Evolutionary conservation across 75 land plant genomes (phyloP), one percentile per base, ranked within the genome.

Genomic region (Cupressus sempervirens): DNA sequence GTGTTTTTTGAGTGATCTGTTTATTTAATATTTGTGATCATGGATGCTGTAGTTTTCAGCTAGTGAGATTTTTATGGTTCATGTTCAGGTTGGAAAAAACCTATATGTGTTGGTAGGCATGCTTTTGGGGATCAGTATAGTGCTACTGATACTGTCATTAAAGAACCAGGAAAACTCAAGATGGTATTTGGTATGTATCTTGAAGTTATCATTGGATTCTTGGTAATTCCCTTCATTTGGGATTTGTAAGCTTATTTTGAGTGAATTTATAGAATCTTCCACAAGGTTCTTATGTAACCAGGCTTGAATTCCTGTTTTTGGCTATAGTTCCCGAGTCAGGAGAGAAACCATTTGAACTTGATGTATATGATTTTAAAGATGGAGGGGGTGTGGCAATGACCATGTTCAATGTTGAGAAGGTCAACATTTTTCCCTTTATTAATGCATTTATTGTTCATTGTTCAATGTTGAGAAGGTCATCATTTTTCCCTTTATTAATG

Each of bases 101-200:
- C 97, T 35, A 95, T 95, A 30, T 95, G 97, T 82, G 93, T 95
- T 86, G 97, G 97, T 40, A 91, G 97, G 86, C 97, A 95, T 93
- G 97, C 97, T 32, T 95, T 94, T 91, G 97, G 97, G 50, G 97
- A 95, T 88, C 97, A 95, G 81, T 95, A 95, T 86, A 91, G 94
- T 84, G 97, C 97, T 34, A 94, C 94, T 30, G 97, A 95, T 86
- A 87, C 87, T 34, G 88, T 92, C 54, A 85, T 95, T 68, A 73
- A 80, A 58, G 94, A 94, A 26, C 95, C 97, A 54, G 97, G 97
- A 85, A 92, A 94, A 85, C 91, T 95, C 12, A 95, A 95, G 86
- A 86, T 95, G 92, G 92, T 95, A 13, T 95, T 92, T 89, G 96
- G 97, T 95, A 62, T 86, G 93, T 45, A 83, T 38, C 46, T 62